Evolutionary conservation across 1,139 yeast species (phyloP), one percentile per base, ranked within the genome.

Genomic region (Taphrina sp.): DNA sequence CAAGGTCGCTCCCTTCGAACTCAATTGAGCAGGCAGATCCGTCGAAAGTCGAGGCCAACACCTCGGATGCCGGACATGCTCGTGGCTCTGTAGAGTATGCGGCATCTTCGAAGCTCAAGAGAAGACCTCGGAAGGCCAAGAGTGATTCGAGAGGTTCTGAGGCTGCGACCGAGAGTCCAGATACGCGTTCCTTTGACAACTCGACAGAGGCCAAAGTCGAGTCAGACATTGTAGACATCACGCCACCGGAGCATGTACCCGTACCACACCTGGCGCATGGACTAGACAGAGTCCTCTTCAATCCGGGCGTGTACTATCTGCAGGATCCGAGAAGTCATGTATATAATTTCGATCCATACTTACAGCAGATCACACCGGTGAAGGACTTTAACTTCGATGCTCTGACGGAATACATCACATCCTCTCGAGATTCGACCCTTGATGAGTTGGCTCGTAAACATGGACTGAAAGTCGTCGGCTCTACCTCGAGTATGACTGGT

Each of bases 401-500:
- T 8, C 72, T 85, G 1, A 73, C 80, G 1, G 67, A 71, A 2
- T 89, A 83, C 64, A 77, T 81, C 3, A 78, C 88, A 0, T 83
- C 95, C 0, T 79, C 87, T 1, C 79, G 80, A 64, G 95, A 89
- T 69, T 61, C 67, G 8, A 67, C 66, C 1, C 71, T 90, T 52
- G 66, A 79, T 0, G 60, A 71, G 7, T 68, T 84, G 14, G 82
- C 95, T 0, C 63, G 63, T 8, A 61, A 67, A 4, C 58, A 70
- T 22, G 65, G 70, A 16, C 70, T 74, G 23, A 75, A 73, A 58
- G 90, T 76, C 66, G 80, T 79, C 60, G 85, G 95, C 1, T 88
- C 96, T 0, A 89, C 97, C 0, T 85, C 95, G 20, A 85, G 96
- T 1, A 77, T 92, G 85, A 89, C 97, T 0, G 76, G 83, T 0